These are phyloP conservation scores for Boletus subcaerulescens DNA, from an alignment of 768 basidiomycete genomes.

Conservation along the genomic window DNA sequence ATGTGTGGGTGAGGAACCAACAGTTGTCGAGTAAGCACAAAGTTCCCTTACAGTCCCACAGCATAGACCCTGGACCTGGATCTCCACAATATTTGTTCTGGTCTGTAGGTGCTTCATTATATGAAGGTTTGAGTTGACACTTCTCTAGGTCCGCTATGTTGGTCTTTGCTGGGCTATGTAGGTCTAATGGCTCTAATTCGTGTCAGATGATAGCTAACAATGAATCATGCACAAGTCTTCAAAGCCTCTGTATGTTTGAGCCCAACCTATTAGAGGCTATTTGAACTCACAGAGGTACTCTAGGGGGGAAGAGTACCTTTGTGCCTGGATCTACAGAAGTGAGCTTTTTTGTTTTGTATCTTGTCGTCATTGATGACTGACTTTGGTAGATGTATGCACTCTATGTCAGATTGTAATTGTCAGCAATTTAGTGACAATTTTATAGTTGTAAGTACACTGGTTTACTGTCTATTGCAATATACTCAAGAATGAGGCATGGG, in stretches of 20 bases:
- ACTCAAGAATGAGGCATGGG: background rate
- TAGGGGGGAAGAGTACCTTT: conserved; percentile 1
- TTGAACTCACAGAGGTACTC: background rate
- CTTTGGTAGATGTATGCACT: background rate
- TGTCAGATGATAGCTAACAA: background rate
- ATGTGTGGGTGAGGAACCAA: conserved; percentile 12
- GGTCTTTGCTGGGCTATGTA: background rate
- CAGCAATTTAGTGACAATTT: background rate
- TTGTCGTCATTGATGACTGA: background rate
- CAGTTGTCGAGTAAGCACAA: background rate
- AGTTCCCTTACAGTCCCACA: background rate
- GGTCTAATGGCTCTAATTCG: background rate
- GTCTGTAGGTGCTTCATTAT: background rate
- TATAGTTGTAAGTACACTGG: conserved; percentile 8
- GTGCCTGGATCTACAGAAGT: background rate
- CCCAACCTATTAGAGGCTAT: too few species aligned
- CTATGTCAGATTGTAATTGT: background rate
- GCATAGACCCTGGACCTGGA: conserved; percentile 7
- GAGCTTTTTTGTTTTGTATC: background rate
- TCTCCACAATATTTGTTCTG: conserved; percentile 12
- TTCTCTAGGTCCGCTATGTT: background rate
- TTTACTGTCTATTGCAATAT: too few species aligned
- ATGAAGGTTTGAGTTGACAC: background rate
- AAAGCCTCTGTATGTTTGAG: background rate
- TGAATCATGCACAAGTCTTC: background rate